Evolutionary conservation across 306 rosid species (phyloP).

Genomic region (Gillenia trifoliata): DNA sequence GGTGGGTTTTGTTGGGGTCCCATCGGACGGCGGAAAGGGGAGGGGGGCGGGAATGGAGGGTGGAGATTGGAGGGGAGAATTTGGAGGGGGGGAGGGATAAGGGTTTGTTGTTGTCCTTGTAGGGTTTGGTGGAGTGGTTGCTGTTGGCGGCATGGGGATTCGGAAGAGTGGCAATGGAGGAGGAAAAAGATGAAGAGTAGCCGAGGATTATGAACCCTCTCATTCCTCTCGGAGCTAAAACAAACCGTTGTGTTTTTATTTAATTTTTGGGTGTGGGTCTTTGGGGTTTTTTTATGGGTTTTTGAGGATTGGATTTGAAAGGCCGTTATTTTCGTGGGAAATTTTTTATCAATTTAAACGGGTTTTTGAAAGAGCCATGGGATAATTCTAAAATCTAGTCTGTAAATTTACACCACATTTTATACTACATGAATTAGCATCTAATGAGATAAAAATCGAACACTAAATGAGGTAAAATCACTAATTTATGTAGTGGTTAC

Average conservation of each 20-base stretch:
- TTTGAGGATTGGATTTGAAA: conserved; percentile 36
- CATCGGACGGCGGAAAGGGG: conserved; percentile 24
- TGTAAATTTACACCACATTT: too few relatives aligned
- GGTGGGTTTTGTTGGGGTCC: conserved; percentile 35
- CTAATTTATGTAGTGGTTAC: too few relatives aligned
- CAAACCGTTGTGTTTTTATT: conserved; percentile 20
- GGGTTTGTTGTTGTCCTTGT: conserved; percentile 24
- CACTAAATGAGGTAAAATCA: too few relatives aligned
- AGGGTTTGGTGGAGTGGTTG: conserved; percentile 32
- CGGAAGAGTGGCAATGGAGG: conserved; percentile 45
- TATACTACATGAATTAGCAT: too few relatives aligned
- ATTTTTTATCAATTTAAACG: neutral
- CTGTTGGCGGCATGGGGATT: conserved; percentile 18
- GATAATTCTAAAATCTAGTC: too few relatives aligned
- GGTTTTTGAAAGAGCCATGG: neutral
- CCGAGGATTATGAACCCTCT: conserved; percentile 59
- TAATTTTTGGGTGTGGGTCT: neutral
- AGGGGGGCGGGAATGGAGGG: conserved; percentile 35
- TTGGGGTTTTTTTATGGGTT: neutral
- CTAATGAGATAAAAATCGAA: too few relatives aligned
- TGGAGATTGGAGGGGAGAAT: conserved; percentile 21
- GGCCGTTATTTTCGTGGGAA: neutral
- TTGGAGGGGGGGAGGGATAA: conserved; percentile 28
- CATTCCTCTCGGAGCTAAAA: conserved; percentile 36
- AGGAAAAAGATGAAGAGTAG: conserved; percentile 29